Conservation (phyloP, 257 asterid species). For the Datura wrightii region DNA sequence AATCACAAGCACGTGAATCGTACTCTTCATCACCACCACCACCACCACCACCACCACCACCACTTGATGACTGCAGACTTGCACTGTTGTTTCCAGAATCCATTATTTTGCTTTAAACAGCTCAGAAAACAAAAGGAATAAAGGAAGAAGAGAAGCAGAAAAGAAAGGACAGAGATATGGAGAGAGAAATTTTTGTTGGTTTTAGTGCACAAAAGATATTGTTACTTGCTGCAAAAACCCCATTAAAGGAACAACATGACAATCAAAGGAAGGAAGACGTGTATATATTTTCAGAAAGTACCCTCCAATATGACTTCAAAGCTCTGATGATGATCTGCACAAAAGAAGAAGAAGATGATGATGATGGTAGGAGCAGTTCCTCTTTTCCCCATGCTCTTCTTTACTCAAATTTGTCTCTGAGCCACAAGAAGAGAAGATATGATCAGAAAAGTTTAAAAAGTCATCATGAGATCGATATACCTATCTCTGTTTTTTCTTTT, state of each 20-base stretch:
- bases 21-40: conserved; percentile 62
- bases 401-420: background rate
- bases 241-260: background rate
- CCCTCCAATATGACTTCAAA: conserved; percentile 18
- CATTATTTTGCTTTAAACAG: conserved; percentile 43
- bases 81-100: conserved; percentile 78
- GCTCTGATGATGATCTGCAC: background rate
- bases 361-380: background rate
- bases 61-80: conserved; percentile 71
- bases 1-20: conserved; percentile 58
- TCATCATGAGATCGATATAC: background rate
- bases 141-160: background rate
- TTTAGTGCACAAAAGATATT: conserved; percentile 20
- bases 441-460: background rate
- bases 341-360: background rate
- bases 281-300: background rate
- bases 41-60: conserved; percentile 37
- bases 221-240: background rate
- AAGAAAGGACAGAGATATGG: conserved; percentile 20
- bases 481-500: background rate
- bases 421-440: background rate
- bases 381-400: conserved; percentile 28
- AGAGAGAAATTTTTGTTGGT: conserved; percentile 2
- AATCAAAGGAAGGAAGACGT: background rate
- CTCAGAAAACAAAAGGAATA: conserved; percentile 31